Base-by-base conservation (phyloP, 345 rosid genomes). In the Eucalyptus marginata region DNA sequence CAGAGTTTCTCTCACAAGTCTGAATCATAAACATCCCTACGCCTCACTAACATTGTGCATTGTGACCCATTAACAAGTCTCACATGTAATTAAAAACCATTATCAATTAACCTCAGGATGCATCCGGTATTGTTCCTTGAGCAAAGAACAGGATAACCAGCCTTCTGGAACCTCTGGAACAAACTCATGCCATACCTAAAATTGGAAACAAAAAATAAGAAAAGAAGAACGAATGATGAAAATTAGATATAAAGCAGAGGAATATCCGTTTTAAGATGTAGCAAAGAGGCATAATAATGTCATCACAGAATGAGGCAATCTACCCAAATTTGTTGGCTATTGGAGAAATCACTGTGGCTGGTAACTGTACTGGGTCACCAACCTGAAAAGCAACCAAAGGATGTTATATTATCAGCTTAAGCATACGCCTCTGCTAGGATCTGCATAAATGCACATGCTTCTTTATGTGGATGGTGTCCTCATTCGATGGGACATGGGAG, bases 311-410 rank as follows among this genome's bases (percentile, higher is more conserved):
- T 20, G 47, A 76, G 84, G 84, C 15, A 76, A 76, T 79, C 91
- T 94, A 98, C 99, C 99, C 98, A 80, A 92, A 89, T 89, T 94
- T 93, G 90, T 91, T 94, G 89, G 99, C 99, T 89, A 91, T 85
- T 31, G 96, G 90, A 89, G 99, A 98, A 91, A 98, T 98, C 27
- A 98, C 99, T 88, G 99, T 97, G 90, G 98, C 99, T 81, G 99
- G 98, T 86, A 98, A 94, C 93, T 98, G 99, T 91, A 95, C 96
- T 3, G 99, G 98, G 93, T 98, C 98, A 51, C 99, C 99, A 40
- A 98, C 98, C 99, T 97, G 90, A 90, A 90, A 85, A 54, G 84
- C 87, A 89, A n/a, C 68, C 36, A 47, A 68, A n/a, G n/a, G 51
- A 84, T 54, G 83, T 85, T 58, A 84, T 71, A 90, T 90, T 36